Percentiles rank a stretch among this genome's conserved stretches.
These are phyloP conservation scores for Ophiostoma pallidulum DNA, from an alignment of 2,329 filamentous ascomycete species.

Conservation along the genomic window DNA sequence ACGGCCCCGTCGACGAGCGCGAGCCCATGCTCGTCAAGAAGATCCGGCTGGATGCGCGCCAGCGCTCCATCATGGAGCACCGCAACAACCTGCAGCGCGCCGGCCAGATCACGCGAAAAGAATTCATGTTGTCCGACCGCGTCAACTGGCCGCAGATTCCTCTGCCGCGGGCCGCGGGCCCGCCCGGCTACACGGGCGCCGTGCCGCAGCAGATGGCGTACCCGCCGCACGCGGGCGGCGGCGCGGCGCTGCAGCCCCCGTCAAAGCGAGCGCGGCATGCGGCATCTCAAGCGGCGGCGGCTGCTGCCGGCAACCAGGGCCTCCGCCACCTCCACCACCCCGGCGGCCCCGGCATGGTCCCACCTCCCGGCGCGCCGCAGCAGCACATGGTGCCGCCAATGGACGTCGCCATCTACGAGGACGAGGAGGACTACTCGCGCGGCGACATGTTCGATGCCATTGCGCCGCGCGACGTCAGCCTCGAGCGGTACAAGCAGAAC, in stretches of 20 bases:
- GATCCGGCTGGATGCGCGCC: slow-evolving; percentile 54
- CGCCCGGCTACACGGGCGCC: slow-evolving; percentile 37
- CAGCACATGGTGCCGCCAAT: slow-evolving; percentile 8
- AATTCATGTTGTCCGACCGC: slow-evolving; percentile 88
- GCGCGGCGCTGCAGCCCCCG: slow-evolving; percentile 43
- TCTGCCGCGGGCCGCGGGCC: slow-evolving; percentile 47
- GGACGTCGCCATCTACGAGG: slow-evolving; percentile 46
- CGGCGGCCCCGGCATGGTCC: neutral
- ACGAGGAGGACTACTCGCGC: slow-evolving; percentile 79
- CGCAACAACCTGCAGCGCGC: slow-evolving; percentile 59
- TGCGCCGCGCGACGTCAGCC: slow-evolving; percentile 80
- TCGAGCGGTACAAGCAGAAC: slow-evolving; percentile 82
- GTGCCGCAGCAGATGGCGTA: slow-evolving; percentile 55
- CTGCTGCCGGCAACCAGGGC: neutral
- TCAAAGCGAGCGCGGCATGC: slow-evolving; percentile 43
- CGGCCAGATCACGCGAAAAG: slow-evolving; percentile 77
- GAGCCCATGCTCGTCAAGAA: slow-evolving; percentile 62
- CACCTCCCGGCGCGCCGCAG: neutral
- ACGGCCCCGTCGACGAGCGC: slow-evolving; percentile 64
- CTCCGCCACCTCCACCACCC: neutral
- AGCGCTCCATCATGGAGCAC: slow-evolving; percentile 51
- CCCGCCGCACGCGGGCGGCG: slow-evolving; percentile 36
- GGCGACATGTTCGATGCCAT: slow-evolving; percentile 87
- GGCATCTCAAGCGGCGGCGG: slow-evolving; percentile 10
- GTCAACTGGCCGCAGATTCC: slow-evolving; percentile 82